Percentiles rank a stretch among this genome's conserved stretches.
phyloP scores from a whole-genome alignment of 805 yeast genomes.

The Ogataea degrootiae region DNA sequence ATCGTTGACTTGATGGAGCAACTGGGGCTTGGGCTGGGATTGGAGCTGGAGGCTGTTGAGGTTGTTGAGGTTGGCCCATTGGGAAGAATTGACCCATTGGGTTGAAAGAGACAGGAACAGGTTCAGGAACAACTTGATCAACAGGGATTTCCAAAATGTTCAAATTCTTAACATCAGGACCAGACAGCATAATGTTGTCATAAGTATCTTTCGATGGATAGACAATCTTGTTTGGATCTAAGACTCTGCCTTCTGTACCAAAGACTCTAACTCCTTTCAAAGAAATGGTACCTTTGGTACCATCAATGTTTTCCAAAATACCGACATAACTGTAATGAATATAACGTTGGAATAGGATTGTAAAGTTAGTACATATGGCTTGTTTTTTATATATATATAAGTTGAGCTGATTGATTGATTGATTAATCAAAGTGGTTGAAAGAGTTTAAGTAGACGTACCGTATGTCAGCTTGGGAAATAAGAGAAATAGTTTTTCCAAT shows the following conservation, averaged over 20 bases:
- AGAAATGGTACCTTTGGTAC: conserved; percentile 86
- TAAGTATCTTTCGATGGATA: conserved; percentile 63
- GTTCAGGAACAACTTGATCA: conserved; percentile 56
- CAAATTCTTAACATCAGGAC: conserved; percentile 87
- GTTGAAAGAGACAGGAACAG: conserved; percentile 30
- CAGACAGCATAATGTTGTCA: conserved; percentile 80
- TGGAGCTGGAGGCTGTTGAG: conserved; percentile 19
- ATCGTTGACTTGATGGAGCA: conserved; percentile 14
- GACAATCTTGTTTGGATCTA: conserved; percentile 65
- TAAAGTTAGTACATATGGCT: neutral
- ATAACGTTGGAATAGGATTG: neutral
- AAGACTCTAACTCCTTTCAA: conserved; percentile 72
- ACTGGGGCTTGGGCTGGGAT: conserved; percentile 14
- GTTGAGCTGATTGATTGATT: too few species aligned
- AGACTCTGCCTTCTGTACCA: conserved; percentile 89
- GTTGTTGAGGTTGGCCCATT: conserved; percentile 15
- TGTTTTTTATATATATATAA: too few species aligned
- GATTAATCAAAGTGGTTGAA: neutral
- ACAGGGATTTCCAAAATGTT: conserved; percentile 72
- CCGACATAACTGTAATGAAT: conserved; percentile 71
- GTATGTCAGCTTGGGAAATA: conserved; percentile 70
- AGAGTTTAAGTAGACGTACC: conserved; percentile 31
- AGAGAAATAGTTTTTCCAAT: conserved; percentile 86
- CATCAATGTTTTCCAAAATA: conserved; percentile 77
- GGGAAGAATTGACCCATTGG: conserved; percentile 17